Evolutionary conservation across 371 early-diverging fungal species (phyloP).

Genomic region (Mortierella sp.): DNA sequence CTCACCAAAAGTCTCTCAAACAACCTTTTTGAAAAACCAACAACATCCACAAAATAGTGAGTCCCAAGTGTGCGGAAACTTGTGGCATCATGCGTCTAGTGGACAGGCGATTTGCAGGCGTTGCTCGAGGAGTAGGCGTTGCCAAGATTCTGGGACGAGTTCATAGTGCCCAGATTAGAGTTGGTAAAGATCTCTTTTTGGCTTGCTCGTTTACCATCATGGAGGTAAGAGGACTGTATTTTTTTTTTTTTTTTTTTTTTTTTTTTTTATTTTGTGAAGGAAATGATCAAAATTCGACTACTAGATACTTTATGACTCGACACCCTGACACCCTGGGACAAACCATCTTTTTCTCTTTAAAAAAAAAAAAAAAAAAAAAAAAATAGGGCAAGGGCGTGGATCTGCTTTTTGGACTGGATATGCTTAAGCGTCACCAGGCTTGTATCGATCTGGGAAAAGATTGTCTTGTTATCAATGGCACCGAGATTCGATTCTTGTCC

Average conservation of each 20-base stretch:
- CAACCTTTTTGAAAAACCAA: too few relatives aligned
- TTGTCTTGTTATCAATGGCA: constrained; percentile 81
- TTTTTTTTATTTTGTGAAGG: constrained; percentile 9
- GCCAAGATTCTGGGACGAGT: constrained; percentile 96
- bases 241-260: neutral
- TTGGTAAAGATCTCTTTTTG: constrained; percentile 76
- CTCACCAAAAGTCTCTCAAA: too few relatives aligned
- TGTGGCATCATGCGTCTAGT: constrained; percentile 91
- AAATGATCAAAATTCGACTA: neutral
- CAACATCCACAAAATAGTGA: constrained; percentile 75
- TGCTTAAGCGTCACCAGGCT: constrained; percentile 89
- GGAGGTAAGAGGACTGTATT: constrained; percentile 59
- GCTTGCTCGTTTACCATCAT: constrained; percentile 93
- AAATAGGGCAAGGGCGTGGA: constrained; percentile 87
- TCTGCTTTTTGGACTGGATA: constrained; percentile 94
- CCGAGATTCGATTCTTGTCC: constrained; percentile 86
- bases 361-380: neutral
- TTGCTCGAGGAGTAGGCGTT: constrained; percentile 95
- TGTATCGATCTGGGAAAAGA: constrained; percentile 90
- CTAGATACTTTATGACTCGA: constrained; percentile 9
- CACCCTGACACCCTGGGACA: constrained; percentile 1
- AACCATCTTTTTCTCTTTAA: neutral
- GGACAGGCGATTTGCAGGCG: constrained; percentile 90
- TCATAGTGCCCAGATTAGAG: constrained; percentile 87
- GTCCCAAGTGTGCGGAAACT: constrained; percentile 83